Evolutionary conservation across 2,329 filamentous ascomycete genomes (phyloP), one percentile per base, ranked within the genome.

Genomic region (Lizonia empirigonia): DNA sequence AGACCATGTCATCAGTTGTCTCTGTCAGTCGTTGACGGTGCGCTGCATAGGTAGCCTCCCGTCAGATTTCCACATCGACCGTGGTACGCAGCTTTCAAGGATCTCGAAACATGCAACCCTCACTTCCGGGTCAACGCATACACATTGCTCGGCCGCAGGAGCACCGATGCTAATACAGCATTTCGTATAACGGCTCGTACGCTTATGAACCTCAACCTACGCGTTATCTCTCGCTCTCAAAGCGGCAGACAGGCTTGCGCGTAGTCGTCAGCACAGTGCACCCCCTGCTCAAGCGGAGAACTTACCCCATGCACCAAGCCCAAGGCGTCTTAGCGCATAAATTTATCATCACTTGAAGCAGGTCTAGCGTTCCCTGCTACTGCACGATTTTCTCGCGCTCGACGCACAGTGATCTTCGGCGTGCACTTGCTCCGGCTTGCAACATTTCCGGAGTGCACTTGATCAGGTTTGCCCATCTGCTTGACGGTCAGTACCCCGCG

Each of bases 401-500:
- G n/a, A n/a, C n/a, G n/a, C 55, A 34, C 48, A 51, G 48, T 46
- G 55, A 52, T 48, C 52, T 48, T 55, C 38, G 53, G 59, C 37
- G 48, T 49, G 40, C 41, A 50, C 41, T 37, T 37, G 44, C 51
- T 44, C 52, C 41, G 39, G 44, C 50, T 35, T 34, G 42, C 49
- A 16, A 46, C 37, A 8, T 29, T 29, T 34, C 42, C 42, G 44
- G 37, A 32, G 42, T 47, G 49, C 38, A 44, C 42, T 19, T 38
- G 42, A 44, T 46, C 38, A 12, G n/a, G 20, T 15, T 38, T 29
- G 32, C 27, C 30, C 32, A 18, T 42, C 30, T 38, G 37, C 34
- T 47, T 16, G 32, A 46, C 44, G 39, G 44, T 52, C 12, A 41
- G 34, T 40, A 54, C 32, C 53, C 53, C 47, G 30, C 39, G 27